These are phyloP conservation scores for Tylopilus felleus DNA, from an alignment of 768 basidiomycete genomes.

Conservation along the genomic window DNA sequence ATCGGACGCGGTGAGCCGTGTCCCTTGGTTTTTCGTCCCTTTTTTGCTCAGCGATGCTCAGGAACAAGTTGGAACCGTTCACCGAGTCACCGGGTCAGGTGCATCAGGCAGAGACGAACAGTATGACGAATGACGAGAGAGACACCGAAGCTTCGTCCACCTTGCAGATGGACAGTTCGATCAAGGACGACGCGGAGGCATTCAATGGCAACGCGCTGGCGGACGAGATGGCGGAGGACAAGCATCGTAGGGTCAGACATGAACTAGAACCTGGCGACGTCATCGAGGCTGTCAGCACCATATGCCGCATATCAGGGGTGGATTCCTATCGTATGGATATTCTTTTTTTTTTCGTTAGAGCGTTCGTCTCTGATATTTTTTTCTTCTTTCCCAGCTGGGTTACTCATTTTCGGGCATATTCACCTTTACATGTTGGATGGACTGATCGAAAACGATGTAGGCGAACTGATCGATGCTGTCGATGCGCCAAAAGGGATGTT, in stretches of 20 bases:
- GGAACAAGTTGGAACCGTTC: constrained; percentile 75
- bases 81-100: constrained; percentile 42
- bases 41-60: constrained; percentile 27
- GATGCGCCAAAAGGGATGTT: constrained; percentile 82
- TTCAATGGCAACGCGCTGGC: constrained; percentile 44
- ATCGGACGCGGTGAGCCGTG: constrained; percentile 66
- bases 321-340: constrained; percentile 79
- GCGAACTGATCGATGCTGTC: constrained; percentile 83
- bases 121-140: constrained; percentile 40
- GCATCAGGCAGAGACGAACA: neutral
- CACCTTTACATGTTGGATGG: constrained; percentile 92
- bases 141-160: constrained; percentile 46
- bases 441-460: constrained; percentile 79
- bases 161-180: constrained; percentile 21
- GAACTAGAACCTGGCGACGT: constrained; percentile 87
- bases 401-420: constrained; percentile 81
- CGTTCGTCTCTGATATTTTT: neutral
- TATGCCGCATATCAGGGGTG: constrained; percentile 84
- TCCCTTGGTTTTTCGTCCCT: neutral
- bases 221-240: constrained; percentile 85
- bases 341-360: neutral
- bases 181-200: constrained; percentile 15
- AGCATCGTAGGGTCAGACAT: constrained; percentile 81
- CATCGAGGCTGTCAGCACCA: constrained; percentile 82
- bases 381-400: constrained; percentile 55